Conservation (phyloP, 225 moss, liverwort and hornwort genomes). For the Sphagnum contortum region DNA sequence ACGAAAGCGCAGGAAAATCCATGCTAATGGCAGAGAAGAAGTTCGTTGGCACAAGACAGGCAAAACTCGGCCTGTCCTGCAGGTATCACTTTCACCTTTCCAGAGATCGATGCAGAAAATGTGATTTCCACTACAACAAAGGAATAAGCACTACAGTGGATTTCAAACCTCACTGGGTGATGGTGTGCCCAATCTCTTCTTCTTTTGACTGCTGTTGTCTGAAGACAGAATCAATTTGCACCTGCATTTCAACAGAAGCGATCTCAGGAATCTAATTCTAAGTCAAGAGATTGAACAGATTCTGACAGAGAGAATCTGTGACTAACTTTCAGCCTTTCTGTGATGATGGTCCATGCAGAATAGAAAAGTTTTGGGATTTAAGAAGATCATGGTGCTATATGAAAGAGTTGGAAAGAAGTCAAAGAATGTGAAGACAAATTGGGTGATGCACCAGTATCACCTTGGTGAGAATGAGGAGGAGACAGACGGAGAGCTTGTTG, state of each 20-base stretch:
- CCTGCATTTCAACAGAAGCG: no score
- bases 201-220: no score
- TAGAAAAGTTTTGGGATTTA: constrained; percentile 54
- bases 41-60: constrained; percentile 98
- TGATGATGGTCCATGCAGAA: constrained; percentile 9
- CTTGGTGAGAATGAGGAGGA: constrained; percentile 76
- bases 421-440: constrained; percentile 86
- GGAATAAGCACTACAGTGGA: no score
- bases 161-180: no score
- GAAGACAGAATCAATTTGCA: no score
- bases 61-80: constrained; percentile 70
- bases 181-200: no score
- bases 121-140: no score
- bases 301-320: no score
- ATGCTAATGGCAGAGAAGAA: constrained; percentile 58
- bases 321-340: no score
- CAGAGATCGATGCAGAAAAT: no score
- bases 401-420: constrained; percentile 64
- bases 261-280: no score
- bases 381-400: constrained; percentile 95
- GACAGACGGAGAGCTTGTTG: constrained; percentile 82
- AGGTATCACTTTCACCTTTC: constrained; percentile 11
- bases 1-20: constrained; percentile 79
- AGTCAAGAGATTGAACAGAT: no score
- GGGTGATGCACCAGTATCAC: constrained; percentile 97